Percentiles rank a stretch among this genome's conserved stretches.
These are phyloP conservation scores for Acanthamoeba sp. DNA, from an alignment of 208 protist genomes.

Conservation along the genomic window DNA sequence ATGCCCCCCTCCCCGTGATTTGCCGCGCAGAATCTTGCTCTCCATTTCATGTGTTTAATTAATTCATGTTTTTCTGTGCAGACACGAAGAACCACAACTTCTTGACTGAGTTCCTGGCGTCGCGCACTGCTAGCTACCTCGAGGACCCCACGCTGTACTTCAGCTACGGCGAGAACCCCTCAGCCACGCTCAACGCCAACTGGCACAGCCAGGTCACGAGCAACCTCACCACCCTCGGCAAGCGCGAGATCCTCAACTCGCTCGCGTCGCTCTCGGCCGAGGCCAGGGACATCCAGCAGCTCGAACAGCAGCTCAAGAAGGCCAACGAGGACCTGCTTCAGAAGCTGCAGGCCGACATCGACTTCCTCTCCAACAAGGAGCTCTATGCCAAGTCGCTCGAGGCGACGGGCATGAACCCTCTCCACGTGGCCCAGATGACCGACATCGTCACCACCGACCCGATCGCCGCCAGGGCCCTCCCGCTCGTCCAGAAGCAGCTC, in stretches of 20 bases:
- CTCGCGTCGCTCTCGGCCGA: constrained; percentile 11
- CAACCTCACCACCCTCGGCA: background rate
- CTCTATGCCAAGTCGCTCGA: constrained; percentile 38
- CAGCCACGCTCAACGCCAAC: background rate
- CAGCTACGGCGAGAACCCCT: constrained; percentile 62
- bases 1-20: background rate
- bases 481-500: constrained; percentile 32
- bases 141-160: constrained; percentile 63
- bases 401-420: background rate
- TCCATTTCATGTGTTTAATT: background rate
- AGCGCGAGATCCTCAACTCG: background rate
- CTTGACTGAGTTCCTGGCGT: constrained; percentile 37
- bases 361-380: constrained; percentile 42
- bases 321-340: constrained; percentile 9
- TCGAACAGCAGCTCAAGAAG: constrained; percentile 27
- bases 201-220: background rate
- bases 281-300: background rate
- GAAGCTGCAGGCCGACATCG: constrained; percentile 28
- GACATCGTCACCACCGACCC: constrained; percentile 61
- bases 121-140: constrained; percentile 56
- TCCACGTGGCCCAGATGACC: constrained; percentile 30
- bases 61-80: background rate
- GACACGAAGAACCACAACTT: constrained; percentile 65
- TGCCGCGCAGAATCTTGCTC: too few species aligned
- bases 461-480: background rate